Evolutionary conservation across 2,329 filamentous ascomycete genomes (phyloP).

Genomic region (Monilinia fructigena): DNA sequence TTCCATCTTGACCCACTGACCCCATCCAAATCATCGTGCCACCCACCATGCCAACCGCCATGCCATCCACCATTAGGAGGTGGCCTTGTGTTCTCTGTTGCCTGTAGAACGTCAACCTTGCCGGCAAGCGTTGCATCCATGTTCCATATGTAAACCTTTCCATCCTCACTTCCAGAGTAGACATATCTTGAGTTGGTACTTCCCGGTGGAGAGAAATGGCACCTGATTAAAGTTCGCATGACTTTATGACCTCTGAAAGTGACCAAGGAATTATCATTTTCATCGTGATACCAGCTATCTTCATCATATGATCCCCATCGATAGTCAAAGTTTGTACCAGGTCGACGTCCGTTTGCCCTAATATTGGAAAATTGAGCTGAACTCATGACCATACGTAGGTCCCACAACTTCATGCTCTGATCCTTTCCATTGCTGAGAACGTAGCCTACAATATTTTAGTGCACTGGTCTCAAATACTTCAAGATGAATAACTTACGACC

Average conservation of each 20-base stretch:
- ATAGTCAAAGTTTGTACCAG: slow-evolving; percentile 67
- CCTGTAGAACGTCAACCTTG: slow-evolving; percentile 72
- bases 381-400: slow-evolving; percentile 83
- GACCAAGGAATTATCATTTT: slow-evolving; percentile 85
- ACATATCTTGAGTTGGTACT: slow-evolving; percentile 90
- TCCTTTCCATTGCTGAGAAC: slow-evolving; percentile 94
- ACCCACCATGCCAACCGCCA: slow-evolving; percentile 26
- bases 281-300: slow-evolving; percentile 67
- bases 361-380: slow-evolving; percentile 60
- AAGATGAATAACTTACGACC: slow-evolving; percentile 46
- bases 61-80: slow-evolving; percentile 36
- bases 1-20: slow-evolving; percentile 48
- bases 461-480: neutral
- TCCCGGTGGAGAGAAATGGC: slow-evolving; percentile 86
- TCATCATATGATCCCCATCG: slow-evolving; percentile 66
- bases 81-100: slow-evolving; percentile 63
- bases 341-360: slow-evolving; percentile 54
- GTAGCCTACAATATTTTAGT: slow-evolving; percentile 50
- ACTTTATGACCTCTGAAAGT: slow-evolving; percentile 91
- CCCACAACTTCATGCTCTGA: slow-evolving; percentile 97
- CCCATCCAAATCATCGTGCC: slow-evolving; percentile 33
- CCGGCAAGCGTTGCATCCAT: slow-evolving; percentile 81
- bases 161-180: slow-evolving; percentile 87
- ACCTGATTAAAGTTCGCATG: slow-evolving; percentile 85
- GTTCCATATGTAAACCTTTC: slow-evolving; percentile 89